Evolutionary conservation across 352 stramenopile species (phyloP).

Genomic region (Blastocystis sp.): DNA sequence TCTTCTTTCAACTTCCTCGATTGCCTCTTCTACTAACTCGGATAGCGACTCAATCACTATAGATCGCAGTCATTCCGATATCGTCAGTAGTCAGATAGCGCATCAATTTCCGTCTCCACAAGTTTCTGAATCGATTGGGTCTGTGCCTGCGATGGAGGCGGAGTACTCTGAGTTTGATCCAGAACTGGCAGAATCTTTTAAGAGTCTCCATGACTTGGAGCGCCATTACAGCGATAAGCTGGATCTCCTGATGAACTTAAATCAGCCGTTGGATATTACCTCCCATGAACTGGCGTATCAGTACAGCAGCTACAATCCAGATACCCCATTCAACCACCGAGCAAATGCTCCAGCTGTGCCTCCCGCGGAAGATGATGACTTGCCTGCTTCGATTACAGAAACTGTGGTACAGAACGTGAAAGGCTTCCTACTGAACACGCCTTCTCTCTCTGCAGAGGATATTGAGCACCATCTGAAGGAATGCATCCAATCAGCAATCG

Average conservation of each 20-base stretch:
- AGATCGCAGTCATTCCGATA: conserved; percentile 16
- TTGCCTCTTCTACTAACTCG: neutral
- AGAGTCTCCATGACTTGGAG: conserved; percentile 22
- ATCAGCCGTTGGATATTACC: conserved; percentile 39
- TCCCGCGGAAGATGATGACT: neutral
- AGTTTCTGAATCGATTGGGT: neutral
- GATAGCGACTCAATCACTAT: conserved; percentile 13
- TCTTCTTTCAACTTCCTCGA: neutral
- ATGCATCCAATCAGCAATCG: conserved; percentile 22
- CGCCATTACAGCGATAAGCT: conserved; percentile 44
- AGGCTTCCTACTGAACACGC: conserved; percentile 52
- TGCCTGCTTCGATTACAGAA: conserved; percentile 52
- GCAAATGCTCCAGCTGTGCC: neutral
- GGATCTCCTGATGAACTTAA: conserved; percentile 55
- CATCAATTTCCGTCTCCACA: neutral
- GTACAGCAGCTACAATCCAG: neutral
- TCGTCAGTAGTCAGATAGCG: neutral
- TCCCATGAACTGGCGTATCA: conserved; percentile 47
- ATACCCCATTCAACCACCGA: neutral
- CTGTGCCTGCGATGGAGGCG: neutral
- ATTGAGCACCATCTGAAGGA: conserved; percentile 25
- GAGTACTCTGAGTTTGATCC: conserved; percentile 53
- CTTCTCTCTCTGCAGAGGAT: neutral
- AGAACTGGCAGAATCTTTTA: conserved; percentile 41
- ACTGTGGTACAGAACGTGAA: conserved; percentile 43